These are phyloP conservation scores for Hypoxylon sp. DNA, from an alignment of 2,329 filamentous ascomycete genomes.

Conservation along the genomic window DNA sequence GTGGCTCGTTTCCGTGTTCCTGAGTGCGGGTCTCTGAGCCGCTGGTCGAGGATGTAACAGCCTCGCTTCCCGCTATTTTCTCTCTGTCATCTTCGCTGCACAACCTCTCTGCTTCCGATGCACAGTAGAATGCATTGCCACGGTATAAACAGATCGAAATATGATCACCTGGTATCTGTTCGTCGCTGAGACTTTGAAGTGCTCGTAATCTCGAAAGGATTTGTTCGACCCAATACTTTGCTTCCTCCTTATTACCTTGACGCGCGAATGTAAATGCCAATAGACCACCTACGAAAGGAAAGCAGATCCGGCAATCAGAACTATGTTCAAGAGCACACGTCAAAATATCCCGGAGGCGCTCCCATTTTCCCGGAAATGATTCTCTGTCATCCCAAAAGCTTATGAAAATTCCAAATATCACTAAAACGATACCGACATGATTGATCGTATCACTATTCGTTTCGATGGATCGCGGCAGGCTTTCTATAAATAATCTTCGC, in stretches of 20 bases:
- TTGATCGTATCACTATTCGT: not conserved
- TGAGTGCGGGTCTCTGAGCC: not conserved
- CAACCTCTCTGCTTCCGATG: not conserved
- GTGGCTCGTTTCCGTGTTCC: not conserved
- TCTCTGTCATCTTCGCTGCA: not conserved
- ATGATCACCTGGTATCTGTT: not conserved
- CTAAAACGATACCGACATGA: not conserved
- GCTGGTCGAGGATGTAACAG: not conserved
- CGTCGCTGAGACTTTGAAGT: not conserved
- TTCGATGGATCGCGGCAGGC: not conserved
- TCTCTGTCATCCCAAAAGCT: too few relatives aligned
- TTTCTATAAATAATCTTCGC: not conserved
- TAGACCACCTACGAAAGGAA: not conserved
- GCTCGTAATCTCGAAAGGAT: not conserved
- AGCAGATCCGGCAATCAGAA: not conserved
- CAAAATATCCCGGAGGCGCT: not conserved
- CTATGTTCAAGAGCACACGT: not conserved
- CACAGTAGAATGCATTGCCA: not conserved
- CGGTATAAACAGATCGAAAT: not conserved
- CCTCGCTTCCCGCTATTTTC: not conserved
- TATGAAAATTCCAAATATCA: not conserved
- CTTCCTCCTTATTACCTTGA: not conserved
- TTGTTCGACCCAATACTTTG: slow-evolving; percentile 1
- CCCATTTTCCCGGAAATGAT: not conserved
- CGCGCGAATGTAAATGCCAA: not conserved